Percentiles rank a stretch among this genome's conserved stretches.
Evolutionary conservation across 148 eudicot species (phyloP).

Genomic region (Nyssa sinensis): DNA sequence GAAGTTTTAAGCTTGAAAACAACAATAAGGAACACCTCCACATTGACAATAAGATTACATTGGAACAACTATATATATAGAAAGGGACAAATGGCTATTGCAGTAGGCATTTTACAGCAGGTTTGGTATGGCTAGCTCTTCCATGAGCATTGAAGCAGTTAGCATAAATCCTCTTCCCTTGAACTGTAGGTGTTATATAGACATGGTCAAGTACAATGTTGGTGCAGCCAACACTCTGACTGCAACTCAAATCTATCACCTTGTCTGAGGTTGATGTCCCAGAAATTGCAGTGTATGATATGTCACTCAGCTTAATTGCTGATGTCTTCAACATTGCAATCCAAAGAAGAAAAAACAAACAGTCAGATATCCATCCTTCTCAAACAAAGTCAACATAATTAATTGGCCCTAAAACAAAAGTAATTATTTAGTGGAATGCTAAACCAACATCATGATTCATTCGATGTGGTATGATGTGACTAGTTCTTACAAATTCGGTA

Average conservation of each 20-base stretch:
- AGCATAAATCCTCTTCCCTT: slow-evolving; percentile 23
- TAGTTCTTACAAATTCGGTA: too few species aligned
- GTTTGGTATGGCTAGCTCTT: slow-evolving; percentile 26
- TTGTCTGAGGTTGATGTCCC: slow-evolving; percentile 32
- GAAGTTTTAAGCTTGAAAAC: background rate
- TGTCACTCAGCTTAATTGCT: slow-evolving; percentile 29
- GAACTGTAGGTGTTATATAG: slow-evolving; percentile 30
- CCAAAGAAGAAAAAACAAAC: background rate
- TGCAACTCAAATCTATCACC: slow-evolving; percentile 38
- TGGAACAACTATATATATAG: background rate
- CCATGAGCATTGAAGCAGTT: slow-evolving; percentile 37
- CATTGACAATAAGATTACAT: background rate
- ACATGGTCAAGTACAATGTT: slow-evolving; percentile 29
- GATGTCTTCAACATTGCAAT: slow-evolving; percentile 19
- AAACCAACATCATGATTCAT: too few species aligned
- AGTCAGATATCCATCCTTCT: too few species aligned
- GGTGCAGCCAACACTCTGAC: slow-evolving; percentile 32
- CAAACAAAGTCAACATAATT: too few species aligned
- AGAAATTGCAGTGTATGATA: slow-evolving; percentile 21
- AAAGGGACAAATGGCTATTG: background rate
- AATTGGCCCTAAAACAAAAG: too few species aligned
- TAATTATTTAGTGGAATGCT: too few species aligned
- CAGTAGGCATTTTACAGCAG: slow-evolving; percentile 36
- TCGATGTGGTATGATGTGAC: too few species aligned
- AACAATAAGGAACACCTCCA: background rate